Base-by-base conservation (phyloP, 2,329 filamentous ascomycete species). In the Alternaria viburni region DNA sequence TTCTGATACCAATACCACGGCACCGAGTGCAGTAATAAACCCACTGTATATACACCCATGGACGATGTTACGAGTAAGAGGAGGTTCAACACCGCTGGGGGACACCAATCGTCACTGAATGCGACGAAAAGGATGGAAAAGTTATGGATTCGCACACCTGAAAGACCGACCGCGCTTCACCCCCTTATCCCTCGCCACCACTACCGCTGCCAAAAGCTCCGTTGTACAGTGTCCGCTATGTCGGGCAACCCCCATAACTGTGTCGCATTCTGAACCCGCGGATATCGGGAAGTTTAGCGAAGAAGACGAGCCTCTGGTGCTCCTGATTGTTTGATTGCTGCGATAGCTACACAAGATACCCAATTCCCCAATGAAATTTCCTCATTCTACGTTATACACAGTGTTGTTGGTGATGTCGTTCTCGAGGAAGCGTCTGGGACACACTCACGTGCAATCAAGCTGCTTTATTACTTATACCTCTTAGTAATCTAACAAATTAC, bases 331-430 rank as follows among this genome's bases (percentile, higher is more conserved):
- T 58, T 68, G 25, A 25, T 67, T 57, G 57, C 45, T 66, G 62
- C 51, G 66, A 62, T 66, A 68, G 62, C 67, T 72, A 71, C 71
- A 69, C 65, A 71, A 75, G 72, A 75, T 75, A 75, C 72, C 72
- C 72, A 68, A 49, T 69, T 69, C 67, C 60, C 68, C 62, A 72
- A 71, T 71, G 59, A 66, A 66, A 63, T 67, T 52, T 44, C 23
- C 21, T 61, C 56, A 43, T 65, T 47, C 23, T 23, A 15, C n/a
- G 32, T 19, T 17, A 30, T 11, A 45, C 52, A 6, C 17, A 36
- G 1, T 11, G 19, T 32, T 51, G 26, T 30, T n/a, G 17, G 19
- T 32, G n/a, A 56, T 5, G 47, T 50, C 25, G 5, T 41, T 41
- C 36, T 41, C 5, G 36, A 41, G 2, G n/a, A 41, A 41, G 36